Base-by-base conservation (phyloP, 345 rosid genomes). In the Nephelium lappaceum region DNA sequence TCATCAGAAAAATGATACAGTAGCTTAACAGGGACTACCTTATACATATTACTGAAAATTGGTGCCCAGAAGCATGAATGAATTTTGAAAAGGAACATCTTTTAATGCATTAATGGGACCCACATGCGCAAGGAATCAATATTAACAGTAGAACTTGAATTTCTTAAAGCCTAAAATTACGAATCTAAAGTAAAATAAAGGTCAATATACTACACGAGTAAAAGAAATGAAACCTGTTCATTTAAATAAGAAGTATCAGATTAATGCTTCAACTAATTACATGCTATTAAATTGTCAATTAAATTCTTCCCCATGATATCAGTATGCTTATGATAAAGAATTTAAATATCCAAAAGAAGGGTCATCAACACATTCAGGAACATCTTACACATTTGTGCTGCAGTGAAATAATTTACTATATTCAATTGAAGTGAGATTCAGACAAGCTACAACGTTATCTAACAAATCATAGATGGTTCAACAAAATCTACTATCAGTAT, bases 381-480 rank as follows among this genome's bases (percentile, higher is more conserved):
- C 45, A 49, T 43, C 42, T 61, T 27, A 53, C 41, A 62, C 69
- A 42, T 62, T 42, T 42, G 41, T 23, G 53, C 49, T 60, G 24
- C 10, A 73, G 57, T 43, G 5, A 60, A 6, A 41, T 43, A 12
- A 60, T 41, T 43, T 3, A 41, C 67, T 12, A 64, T 58, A 15
- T 38, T 72, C 51, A 14, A 27, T 39, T 4, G 3, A 72, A 58
- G 76, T 6, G 65, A 43, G 49, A 31, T 31, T 36, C 43, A 36
- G 15, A 71, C 24, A 51, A 36, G 9, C 39, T 70, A 47, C 19
- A 41, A 53, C 16, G 49, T 51, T 27, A 53, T 10, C 23, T 51
- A 71, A 71, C 23, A 36, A 21, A 51, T 47, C 31, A 70, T 24
- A 15, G 47, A 57, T 57, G 76, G 66, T 21, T 57, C 51, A 72